These are phyloP conservation scores for Myriosclerotinia scirpicola DNA, from an alignment of 2,329 filamentous ascomycete genomes.

Conservation along the genomic window DNA sequence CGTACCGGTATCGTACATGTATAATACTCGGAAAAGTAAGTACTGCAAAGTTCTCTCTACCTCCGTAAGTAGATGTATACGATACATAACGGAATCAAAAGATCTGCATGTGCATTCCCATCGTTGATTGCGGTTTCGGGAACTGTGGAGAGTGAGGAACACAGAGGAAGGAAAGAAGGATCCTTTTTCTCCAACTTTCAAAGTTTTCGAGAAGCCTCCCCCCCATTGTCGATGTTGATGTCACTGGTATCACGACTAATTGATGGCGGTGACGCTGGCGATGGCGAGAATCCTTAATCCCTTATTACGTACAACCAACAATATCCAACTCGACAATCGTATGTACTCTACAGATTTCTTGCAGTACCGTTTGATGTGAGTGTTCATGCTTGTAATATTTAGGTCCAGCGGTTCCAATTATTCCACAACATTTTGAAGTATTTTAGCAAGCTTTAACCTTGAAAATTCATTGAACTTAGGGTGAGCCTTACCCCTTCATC, in stretches of 20 bases:
- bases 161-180: not conserved
- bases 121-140: not conserved
- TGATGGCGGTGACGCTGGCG: not conserved
- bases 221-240: slow-evolving; percentile 1
- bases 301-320: slow-evolving; percentile 14
- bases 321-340: not conserved
- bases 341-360: slow-evolving; percentile 14
- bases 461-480: not conserved
- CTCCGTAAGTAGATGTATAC: not conserved
- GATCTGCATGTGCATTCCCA: slow-evolving; percentile 1
- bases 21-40: slow-evolving; percentile 10
- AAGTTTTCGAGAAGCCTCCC: not conserved
- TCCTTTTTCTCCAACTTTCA: slow-evolving; percentile 1
- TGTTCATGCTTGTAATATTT: slow-evolving; percentile 17
- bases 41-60: slow-evolving; percentile 4
- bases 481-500: slow-evolving; percentile 12
- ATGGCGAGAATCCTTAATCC: not conserved
- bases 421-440: slow-evolving; percentile 1
- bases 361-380: slow-evolving; percentile 19
- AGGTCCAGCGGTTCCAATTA: not conserved
- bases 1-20: slow-evolving; percentile 13
- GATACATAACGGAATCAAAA: not conserved
- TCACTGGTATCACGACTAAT: not conserved
- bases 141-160: not conserved
- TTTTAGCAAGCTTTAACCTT: slow-evolving; percentile 12